phyloP scores from a whole-genome alignment of 2,329 filamentous ascomycete species.

The Lachnellula suecica region DNA sequence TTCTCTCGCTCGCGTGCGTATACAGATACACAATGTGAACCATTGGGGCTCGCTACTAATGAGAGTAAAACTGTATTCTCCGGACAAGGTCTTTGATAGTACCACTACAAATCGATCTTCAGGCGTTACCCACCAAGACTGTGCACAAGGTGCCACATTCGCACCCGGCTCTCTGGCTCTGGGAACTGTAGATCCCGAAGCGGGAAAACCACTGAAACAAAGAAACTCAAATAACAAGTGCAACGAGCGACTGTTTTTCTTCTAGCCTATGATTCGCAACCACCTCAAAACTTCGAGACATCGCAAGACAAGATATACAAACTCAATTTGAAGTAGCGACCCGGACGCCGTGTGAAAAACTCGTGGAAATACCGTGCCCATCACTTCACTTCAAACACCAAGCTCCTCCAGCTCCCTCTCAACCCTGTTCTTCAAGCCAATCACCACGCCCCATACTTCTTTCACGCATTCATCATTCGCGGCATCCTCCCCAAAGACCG shows the following conservation, averaged over 20 bases:
- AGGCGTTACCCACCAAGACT: neutral
- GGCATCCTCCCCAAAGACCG: constrained; percentile 1
- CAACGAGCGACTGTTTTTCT: neutral
- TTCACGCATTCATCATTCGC: constrained; percentile 9
- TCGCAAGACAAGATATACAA: neutral
- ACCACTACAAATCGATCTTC: neutral
- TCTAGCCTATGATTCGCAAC: neutral
- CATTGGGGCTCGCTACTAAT: too few relatives aligned
- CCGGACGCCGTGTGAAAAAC: neutral
- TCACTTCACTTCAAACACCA: neutral
- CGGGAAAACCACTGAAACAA: neutral
- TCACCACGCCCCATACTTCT: constrained; percentile 13
- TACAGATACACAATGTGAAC: neutral
- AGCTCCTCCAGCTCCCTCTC: constrained; percentile 7
- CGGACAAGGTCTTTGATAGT: neutral
- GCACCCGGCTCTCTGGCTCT: neutral
- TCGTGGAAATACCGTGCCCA: neutral
- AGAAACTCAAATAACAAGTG: neutral
- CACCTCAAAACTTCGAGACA: neutral
- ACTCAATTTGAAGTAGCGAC: too few relatives aligned
- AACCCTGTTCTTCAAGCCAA: constrained; percentile 9
- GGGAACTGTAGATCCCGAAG: neutral
- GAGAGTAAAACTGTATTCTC: neutral
- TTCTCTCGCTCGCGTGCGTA: neutral
- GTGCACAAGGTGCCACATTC: neutral